A percentile compares a stretch with the other conserved stretches of the same genome.
Evolutionary conservation across 345 rosid species (phyloP).

Genomic region (Viola odorata): DNA sequence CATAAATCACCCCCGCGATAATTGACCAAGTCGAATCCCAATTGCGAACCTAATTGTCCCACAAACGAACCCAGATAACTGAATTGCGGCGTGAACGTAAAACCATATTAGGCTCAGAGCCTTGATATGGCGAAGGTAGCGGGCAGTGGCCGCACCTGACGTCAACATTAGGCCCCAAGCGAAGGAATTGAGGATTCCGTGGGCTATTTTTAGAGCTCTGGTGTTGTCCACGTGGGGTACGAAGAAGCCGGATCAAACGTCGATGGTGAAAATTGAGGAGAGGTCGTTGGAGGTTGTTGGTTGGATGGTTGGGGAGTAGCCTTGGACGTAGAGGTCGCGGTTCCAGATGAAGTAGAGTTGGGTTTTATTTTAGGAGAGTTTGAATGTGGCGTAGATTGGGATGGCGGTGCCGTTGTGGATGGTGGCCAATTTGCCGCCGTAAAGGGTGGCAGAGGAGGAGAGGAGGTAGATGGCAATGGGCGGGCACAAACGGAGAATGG

Average conservation of each 20-base stretch:
- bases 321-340: slow-evolving; percentile 94
- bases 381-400: slow-evolving; percentile 65
- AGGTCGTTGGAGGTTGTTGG: slow-evolving; percentile 82
- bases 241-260: slow-evolving; percentile 56
- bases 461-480: slow-evolving; percentile 66
- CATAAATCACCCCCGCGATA: slow-evolving; percentile 61
- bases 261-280: slow-evolving; percentile 67
- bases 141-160: slow-evolving; percentile 54
- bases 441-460: slow-evolving; percentile 75
- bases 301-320: slow-evolving; percentile 94
- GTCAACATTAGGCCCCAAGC: slow-evolving; percentile 84
- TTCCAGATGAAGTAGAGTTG: slow-evolving; percentile 82
- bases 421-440: slow-evolving; percentile 87
- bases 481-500: too few relatives aligned
- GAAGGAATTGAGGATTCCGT: slow-evolving; percentile 59
- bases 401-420: slow-evolving; percentile 69
- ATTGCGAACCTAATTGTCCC: slow-evolving; percentile 70
- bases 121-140: slow-evolving; percentile 68
- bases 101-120: slow-evolving; percentile 81
- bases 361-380: slow-evolving; percentile 56
- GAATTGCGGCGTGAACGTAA: slow-evolving; percentile 69
- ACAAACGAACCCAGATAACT: slow-evolving; percentile 46
- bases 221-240: slow-evolving; percentile 19
- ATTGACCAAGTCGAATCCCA: slow-evolving; percentile 65
- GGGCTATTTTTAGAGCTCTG: slow-evolving; percentile 41